Conservation (phyloP, 2,329 filamentous ascomycete genomes). For the Penicillium digitatum region DNA sequence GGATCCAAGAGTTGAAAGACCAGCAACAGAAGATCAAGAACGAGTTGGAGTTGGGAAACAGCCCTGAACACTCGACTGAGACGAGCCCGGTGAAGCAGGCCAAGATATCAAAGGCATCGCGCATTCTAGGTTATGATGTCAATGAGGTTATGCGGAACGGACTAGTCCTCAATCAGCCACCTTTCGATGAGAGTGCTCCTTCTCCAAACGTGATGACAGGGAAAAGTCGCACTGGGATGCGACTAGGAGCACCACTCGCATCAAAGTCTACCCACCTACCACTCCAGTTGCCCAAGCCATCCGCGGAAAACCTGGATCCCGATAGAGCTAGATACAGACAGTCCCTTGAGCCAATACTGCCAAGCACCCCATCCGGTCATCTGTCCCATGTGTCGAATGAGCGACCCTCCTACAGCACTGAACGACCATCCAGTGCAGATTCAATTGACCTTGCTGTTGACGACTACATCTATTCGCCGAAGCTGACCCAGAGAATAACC, state of each 20-base stretch:
- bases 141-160: constrained; percentile 3
- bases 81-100: constrained; percentile 12
- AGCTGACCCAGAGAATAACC: constrained; percentile 80
- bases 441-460: constrained; percentile 86
- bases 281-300: constrained; percentile 24
- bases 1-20: constrained; percentile 56
- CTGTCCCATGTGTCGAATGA: constrained; percentile 36
- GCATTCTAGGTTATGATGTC: constrained; percentile 6
- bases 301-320: constrained; percentile 31
- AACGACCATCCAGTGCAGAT: constrained; percentile 73
- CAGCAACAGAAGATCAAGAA: constrained; percentile 54
- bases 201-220: constrained; percentile 65
- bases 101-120: constrained; percentile 11
- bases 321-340: constrained; percentile 27
- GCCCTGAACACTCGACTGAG: constrained; percentile 25
- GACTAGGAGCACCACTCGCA: constrained; percentile 26
- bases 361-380: constrained; percentile 38
- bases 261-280: constrained; percentile 29
- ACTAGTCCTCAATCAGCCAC: background rate
- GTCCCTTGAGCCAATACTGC: constrained; percentile 29
- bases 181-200: constrained; percentile 60
- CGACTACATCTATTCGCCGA: constrained; percentile 74
- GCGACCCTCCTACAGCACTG: constrained; percentile 55
- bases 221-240: constrained; percentile 38
- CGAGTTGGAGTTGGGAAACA: constrained; percentile 43